Evolutionary conservation across 192 early-diverging fungal species (phyloP), one percentile per base, ranked within the genome.

Genomic region (Entomortierella parvispora): DNA sequence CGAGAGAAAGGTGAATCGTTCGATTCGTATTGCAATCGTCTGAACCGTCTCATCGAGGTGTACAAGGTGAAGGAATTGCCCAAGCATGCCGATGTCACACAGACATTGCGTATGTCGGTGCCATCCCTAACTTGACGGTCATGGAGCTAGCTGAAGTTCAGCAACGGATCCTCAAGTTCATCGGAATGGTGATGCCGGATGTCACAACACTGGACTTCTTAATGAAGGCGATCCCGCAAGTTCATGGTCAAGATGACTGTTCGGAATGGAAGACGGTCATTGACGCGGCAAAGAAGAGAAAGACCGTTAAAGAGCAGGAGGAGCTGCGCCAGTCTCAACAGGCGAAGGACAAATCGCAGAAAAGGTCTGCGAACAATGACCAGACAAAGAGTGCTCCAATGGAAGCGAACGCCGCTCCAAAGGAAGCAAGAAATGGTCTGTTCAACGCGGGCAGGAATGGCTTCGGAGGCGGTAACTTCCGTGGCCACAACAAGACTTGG

Each of bases 41-140:
- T 64, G 34, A 22, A 31, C 9, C 62, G 50, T 1, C 25, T 64
- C 14, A 25, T 53, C 14, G 37, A 64, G 1, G 62, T 64, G 32
- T 64, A 64, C 22, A n/a, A 40, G n/a, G 62, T 47, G 1, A 10
- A 22, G 15, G 50, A 64, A 22, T 25, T 64, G 18, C 49, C 62
- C 17, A 34, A 64, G 40, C 40, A 43, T 7, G 34, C 62, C 5
- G 62, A 64, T 18, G 40, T 64, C 49, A 37, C 37, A 1, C 22
- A 51, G 14, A 52, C 62, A 1, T 40, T 64, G 49, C 31, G 29
- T 4, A 64, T 43, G 62, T 52, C 62, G 11, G 28, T 64, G 0
- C 62, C 62, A 0, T 64, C 62, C 2, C n/a, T 33, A 1, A 31
- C 50, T n/a, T 64, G 34, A 53, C 49, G 9, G 26, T 64, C 8